Percentiles rank a stretch among this genome's conserved stretches.
These are phyloP conservation scores for Septoria petroselini DNA, from an alignment of 2,329 filamentous ascomycete genomes.

Conservation along the genomic window DNA sequence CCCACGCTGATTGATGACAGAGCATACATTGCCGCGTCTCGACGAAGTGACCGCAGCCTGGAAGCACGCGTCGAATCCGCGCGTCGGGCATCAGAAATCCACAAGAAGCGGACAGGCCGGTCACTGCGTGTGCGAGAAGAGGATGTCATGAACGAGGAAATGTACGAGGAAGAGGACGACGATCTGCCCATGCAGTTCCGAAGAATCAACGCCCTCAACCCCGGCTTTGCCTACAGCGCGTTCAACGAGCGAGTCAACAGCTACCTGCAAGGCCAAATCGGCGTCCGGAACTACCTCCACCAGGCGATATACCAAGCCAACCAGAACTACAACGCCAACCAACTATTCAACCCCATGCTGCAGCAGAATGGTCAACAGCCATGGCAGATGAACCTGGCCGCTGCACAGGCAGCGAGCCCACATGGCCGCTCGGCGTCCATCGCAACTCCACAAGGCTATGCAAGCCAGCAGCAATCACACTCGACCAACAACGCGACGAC, in stretches of 20 bases:
- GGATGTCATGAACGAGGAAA: slow-evolving; percentile 85
- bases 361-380: slow-evolving; percentile 30
- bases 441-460: slow-evolving; percentile 40
- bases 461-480: slow-evolving; percentile 34
- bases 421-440: slow-evolving; percentile 49
- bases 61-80: slow-evolving; percentile 88
- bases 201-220: slow-evolving; percentile 60
- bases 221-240: slow-evolving; percentile 37
- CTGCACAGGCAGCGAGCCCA: slow-evolving; percentile 34
- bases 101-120: slow-evolving; percentile 82
- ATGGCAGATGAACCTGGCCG: slow-evolving; percentile 32
- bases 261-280: slow-evolving; percentile 57
- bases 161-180: slow-evolving; percentile 95
- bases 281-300: slow-evolving; percentile 52
- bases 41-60: slow-evolving; percentile 78
- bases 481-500: slow-evolving; percentile 23
- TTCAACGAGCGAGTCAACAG: slow-evolving; percentile 61
- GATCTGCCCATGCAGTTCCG: slow-evolving; percentile 67
- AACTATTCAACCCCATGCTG: slow-evolving; percentile 43
- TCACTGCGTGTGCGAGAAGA: slow-evolving; percentile 77
- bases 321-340: slow-evolving; percentile 41
- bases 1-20: slow-evolving; percentile 43
- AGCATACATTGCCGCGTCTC: slow-evolving; percentile 87
- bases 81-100: slow-evolving; percentile 81
- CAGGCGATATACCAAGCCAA: slow-evolving; percentile 45